Base-by-base conservation (phyloP, 2,329 filamentous ascomycete species). In the Mycogone perniciosa region DNA sequence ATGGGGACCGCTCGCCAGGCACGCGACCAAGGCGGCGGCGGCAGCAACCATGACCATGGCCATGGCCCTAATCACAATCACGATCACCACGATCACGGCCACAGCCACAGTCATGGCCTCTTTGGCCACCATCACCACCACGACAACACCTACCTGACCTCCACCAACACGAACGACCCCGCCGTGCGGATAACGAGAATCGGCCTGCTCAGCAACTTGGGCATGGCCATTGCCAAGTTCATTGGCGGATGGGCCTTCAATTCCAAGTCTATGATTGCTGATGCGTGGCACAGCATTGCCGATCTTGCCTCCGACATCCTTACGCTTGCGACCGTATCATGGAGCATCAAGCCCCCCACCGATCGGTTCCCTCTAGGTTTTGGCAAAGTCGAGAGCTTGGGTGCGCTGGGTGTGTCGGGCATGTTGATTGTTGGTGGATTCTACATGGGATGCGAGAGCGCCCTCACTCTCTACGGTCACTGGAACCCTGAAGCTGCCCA, bases 311-410 rank as follows among this genome's bases (percentile, higher is more conserved):
- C 91, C 48, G 93, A 99, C 68, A 79, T 99, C 60, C 83, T 96
- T 67, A 99, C 93, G 1, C 79, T 99, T 20, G 88, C 89, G 11
- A 99, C 93, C 7, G 91, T 99, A 43, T 92, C 91, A 20, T 96
- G 88, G 84, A 95, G 91, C 53, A 72, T 97, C 54, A 89, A 87
- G 61, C 85, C 89, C 5, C 90, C 93, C 0, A 89, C 88, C 8
- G 79, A 86, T 49, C 80, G 80, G 38, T 99, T 96, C 65, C 93
- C 93, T 2, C 82, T 84, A 61, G 93, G 93, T 2, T 99, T 95
- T 65, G 93, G 93, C 65, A 99, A 99, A 74, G 81, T 99, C n/a
- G 93, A 99, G 75, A 96, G 90, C 62, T 72, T 99, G 64, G 93
- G 93, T 20, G 93, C 90, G 26, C 73, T 99, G 53, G 93, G 92